Evolutionary conservation across 495 filamentous ascomycete species (phyloP), one percentile per base, ranked within the genome.

Genomic region (Aspergillus cristatus): DNA sequence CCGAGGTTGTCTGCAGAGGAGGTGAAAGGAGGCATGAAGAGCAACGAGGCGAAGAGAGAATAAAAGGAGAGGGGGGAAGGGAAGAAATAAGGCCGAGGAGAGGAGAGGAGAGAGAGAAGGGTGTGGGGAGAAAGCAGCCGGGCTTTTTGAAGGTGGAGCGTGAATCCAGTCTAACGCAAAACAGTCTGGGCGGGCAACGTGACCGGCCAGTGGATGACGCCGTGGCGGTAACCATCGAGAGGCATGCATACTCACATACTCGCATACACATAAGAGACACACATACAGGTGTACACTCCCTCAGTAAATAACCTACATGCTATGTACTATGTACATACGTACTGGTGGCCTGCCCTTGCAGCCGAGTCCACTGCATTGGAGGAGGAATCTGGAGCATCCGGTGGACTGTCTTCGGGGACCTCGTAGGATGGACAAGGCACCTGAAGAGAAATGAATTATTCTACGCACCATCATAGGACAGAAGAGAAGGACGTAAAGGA

Each of bases 1-100:
- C 46, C 52, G 58, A 52, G 48, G 26, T 38, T 51, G 39, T 53
- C 36, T 40, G 43, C 44, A 46, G 50, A 37, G 32, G 38, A 55
- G 42, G 45, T 57, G 48, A 51, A 45, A 55, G 55, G 53, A 62
- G 65, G 64, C 66, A 70, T 70, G 58, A 67, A 67, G 65, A 65
- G 53, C 56, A 61, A 45, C 44, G 55, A 42, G 46, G n/a, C n/a
- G 34, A 41, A 24, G 40, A 40, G 37, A 42, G 46, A 39, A 35
- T 20, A 24, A 36, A 35, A 32, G 32, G 43, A 32, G 37, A 4
- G 20, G 8, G 8, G 20, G 20, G 20, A 24, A 24, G 20, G 20
- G 8, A 24, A 24, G 20, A 24, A 24, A 24, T n/a, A n/a, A n/a
- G n/a, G n/a, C n/a, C n/a, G n/a, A n/a, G 28, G 18, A 38, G 40